Base-by-base conservation (phyloP, 208 protist genomes). In the Leishmania braziliensis region DNA sequence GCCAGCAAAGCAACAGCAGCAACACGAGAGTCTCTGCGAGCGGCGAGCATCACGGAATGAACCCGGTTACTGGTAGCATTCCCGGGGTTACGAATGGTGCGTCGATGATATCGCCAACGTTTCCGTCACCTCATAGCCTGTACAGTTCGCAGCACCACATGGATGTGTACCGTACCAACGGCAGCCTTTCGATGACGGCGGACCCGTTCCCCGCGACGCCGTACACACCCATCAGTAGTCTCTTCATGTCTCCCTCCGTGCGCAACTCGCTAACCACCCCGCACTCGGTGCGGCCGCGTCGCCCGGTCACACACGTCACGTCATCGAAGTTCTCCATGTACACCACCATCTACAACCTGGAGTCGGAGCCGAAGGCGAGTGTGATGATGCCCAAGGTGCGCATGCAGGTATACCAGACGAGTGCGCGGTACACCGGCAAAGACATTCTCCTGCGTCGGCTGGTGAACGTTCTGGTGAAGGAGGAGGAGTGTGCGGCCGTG, bases 271-370 rank as follows among this genome's bases (percentile, higher is more conserved):
- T 95, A 9, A 80, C 84, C 10, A 83, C 80, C 29, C 85, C 88
- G 33, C 84, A 85, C 69, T 78, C 80, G 12, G 72, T 86, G 10
- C 85, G 83, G 14, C 86, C 87, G 66, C 84, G 86, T 14, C 90
- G 90, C 26, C 77, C 78, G 53, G 87, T 94, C 50, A 97, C 94
- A 26, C 84, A 89, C 53, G 94, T 97, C 4, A 93, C 92, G 18
- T 95, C 91, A 33, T 93, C 90, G 6, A 97, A 96, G 86, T 97
- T 97, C 79, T 85, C 90, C 60, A 83, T 85, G 65, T 97, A 95
- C 88, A 95, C 90, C n/a, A 95, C 94, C 74, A 95, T 97, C 77
- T 95, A 93, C 89, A 97, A 97, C 81, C 80, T 97, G 50, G 92
- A 97, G 83, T 69, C 88, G 58, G 89, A 93, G 79, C 77, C 90